Evolutionary conservation across 306 rosid species (phyloP), one percentile per base, ranked within the genome.

Genomic region (Gynostemma pentaphyllum): DNA sequence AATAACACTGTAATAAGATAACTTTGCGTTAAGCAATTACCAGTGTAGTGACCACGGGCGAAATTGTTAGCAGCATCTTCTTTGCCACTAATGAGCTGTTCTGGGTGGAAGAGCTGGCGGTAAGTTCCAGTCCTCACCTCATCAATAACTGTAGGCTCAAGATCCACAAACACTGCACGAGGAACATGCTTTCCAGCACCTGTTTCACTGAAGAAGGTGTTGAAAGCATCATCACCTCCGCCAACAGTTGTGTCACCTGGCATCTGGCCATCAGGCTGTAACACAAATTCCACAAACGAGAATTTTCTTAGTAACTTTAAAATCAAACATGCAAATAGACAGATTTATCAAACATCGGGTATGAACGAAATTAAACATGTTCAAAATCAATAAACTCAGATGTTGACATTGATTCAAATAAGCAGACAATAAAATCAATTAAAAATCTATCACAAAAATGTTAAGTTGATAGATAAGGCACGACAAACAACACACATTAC

Each of bases 11-110:
- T 32, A 32, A 2, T 32, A 32, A 32, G 3, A 32, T n/a, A 32
- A 32, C 3, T 32, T 2, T 7, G 37, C 7, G 37, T 13, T 19
- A 16, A 59, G 41, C 2, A 21, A 3, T 70, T 78, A 86, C 94
- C 84, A 73, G 95, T 86, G 68, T 83, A 86, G 70, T 83, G 95
- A 72, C 95, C 95, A 51, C 95, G 95, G 68, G 95, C 95, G 68
- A 86, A 86, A 72, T 86, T 86, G 75, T 86, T 86, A 1, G 95
- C 95, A 2, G 95, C 95, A 42, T 86, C 95, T 64, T 86, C 95
- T 79, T 86, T 86, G 76, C 95, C 89, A 7, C 89, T 86, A 60
- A 86, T 86, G 22, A 83, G 89, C 68, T 83, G 95, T 53, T 83
- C 95, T 24, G 95, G 95, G 74, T 86, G 94, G 80, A 85, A 85